Conservation (phyloP, 306 rosid species). For the Ormosia emarginata region DNA sequence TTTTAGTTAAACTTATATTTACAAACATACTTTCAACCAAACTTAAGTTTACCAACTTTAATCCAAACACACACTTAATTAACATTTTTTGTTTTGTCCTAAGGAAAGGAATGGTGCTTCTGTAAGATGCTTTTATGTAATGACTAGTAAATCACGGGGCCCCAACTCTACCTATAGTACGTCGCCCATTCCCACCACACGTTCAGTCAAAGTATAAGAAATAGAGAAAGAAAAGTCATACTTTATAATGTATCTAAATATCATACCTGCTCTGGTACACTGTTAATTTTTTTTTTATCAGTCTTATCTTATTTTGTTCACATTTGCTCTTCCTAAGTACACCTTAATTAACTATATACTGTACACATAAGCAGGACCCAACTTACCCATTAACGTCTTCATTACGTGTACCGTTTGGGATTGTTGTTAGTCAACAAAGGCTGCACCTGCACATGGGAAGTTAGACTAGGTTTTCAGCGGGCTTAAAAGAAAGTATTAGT, state of each 20-base stretch:
- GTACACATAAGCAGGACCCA: background rate
- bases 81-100: conserved; percentile 5
- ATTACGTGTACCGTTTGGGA: background rate
- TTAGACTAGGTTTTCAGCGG: background rate
- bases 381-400: background rate
- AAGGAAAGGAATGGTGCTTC: background rate
- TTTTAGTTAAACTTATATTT: no score
- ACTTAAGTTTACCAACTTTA: no score
- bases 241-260: background rate
- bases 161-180: background rate
- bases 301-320: no score
- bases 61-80: no score
- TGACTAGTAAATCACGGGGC: background rate
- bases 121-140: conserved; percentile 1
- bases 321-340: no score
- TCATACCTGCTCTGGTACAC: background rate
- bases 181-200: background rate
- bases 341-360: no score
- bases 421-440: background rate
- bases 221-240: background rate
- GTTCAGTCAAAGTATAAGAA: background rate
- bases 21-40: no score
- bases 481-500: background rate
- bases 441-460: background rate
- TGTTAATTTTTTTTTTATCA: no score